Percentiles rank a stretch among this genome's conserved stretches.
phyloP scores from a whole-genome alignment of 2,329 filamentous ascomycete species.

The Aureobasidium zeae region DNA sequence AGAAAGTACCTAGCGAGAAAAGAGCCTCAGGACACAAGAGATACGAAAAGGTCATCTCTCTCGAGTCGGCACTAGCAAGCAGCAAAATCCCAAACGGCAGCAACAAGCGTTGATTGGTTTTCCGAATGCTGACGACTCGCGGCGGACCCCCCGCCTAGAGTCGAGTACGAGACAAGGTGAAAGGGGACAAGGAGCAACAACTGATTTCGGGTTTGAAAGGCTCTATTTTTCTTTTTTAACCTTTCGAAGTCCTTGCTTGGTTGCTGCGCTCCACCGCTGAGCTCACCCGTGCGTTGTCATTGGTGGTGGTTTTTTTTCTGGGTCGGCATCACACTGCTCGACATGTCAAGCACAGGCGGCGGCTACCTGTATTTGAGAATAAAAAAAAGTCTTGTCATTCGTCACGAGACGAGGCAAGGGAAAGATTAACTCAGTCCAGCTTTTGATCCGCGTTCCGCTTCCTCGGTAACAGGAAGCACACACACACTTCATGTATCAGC shows the following conservation, averaged over 20 bases:
- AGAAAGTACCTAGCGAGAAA: too few species aligned
- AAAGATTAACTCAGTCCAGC: not conserved
- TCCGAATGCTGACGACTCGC: slow-evolving; percentile 4
- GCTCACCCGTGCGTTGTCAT: slow-evolving; percentile 7
- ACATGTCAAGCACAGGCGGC: slow-evolving; percentile 9
- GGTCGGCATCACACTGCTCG: too few species aligned
- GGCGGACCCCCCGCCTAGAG: slow-evolving; percentile 5
- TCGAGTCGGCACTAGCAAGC: slow-evolving; percentile 8
- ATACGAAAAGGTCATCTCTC: not conserved
- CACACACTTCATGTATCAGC: too few species aligned
- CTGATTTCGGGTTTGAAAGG: slow-evolving; percentile 6
- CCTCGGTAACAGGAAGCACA: slow-evolving; percentile 8
- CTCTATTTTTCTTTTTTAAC: slow-evolving; percentile 3
- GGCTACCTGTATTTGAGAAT: not conserved
- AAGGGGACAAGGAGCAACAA: slow-evolving; percentile 2
- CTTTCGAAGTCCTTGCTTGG: slow-evolving; percentile 6
- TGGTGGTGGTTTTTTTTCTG: too few species aligned
- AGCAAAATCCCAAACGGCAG: slow-evolving; percentile 10
- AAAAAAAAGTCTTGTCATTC: slow-evolving; percentile 2
- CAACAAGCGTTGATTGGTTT: slow-evolving; percentile 10
- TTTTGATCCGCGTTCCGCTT: not conserved
- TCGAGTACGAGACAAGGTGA: too few species aligned
- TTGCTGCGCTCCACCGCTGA: slow-evolving; percentile 8
- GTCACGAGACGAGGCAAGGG: not conserved
- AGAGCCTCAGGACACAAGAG: slow-evolving; percentile 4